These are phyloP conservation scores for Colletotrichum echinochloae DNA, from an alignment of 2,329 filamentous ascomycete species.

Conservation along the genomic window DNA sequence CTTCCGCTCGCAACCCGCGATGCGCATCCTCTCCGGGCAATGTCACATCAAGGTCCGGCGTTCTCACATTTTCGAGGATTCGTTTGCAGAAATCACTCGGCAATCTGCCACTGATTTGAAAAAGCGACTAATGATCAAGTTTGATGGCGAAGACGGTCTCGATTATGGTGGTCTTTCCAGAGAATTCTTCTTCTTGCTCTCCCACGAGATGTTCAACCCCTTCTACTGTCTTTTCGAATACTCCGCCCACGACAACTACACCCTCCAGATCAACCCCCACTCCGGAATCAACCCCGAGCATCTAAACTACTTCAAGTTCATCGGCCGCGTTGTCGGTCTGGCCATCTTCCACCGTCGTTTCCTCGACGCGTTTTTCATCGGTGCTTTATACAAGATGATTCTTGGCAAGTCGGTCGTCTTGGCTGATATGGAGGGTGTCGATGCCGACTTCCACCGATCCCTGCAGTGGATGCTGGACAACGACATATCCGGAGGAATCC, in stretches of 20 bases:
- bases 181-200: slow-evolving; percentile 99
- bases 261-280: slow-evolving; percentile 98
- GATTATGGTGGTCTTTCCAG: slow-evolving; percentile 97
- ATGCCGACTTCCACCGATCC: slow-evolving; percentile 96
- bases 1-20: slow-evolving; percentile 96
- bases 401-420: slow-evolving; percentile 91
- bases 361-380: slow-evolving; percentile 98
- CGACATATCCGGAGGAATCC: slow-evolving; percentile 89
- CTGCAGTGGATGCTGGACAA: slow-evolving; percentile 98
- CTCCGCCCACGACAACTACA: slow-evolving; percentile 99
- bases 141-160: slow-evolving; percentile 96
- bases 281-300: slow-evolving; percentile 99
- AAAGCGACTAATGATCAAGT: slow-evolving; percentile 99
- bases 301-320: slow-evolving; percentile 99
- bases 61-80: slow-evolving; percentile 98
- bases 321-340: slow-evolving; percentile 94
- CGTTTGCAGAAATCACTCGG: slow-evolving; percentile 97
- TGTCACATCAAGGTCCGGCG: slow-evolving; percentile 98
- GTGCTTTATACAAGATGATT: slow-evolving; percentile 99
- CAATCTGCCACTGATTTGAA: slow-evolving; percentile 96
- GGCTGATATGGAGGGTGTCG: slow-evolving; percentile 98
- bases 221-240: slow-evolving; percentile 99
- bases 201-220: slow-evolving; percentile 99
- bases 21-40: slow-evolving; percentile 94
- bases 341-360: slow-evolving; percentile 99